These are phyloP conservation scores for Galeopsis tetrahit DNA, from an alignment of 257 asterid species.

Conservation along the genomic window DNA sequence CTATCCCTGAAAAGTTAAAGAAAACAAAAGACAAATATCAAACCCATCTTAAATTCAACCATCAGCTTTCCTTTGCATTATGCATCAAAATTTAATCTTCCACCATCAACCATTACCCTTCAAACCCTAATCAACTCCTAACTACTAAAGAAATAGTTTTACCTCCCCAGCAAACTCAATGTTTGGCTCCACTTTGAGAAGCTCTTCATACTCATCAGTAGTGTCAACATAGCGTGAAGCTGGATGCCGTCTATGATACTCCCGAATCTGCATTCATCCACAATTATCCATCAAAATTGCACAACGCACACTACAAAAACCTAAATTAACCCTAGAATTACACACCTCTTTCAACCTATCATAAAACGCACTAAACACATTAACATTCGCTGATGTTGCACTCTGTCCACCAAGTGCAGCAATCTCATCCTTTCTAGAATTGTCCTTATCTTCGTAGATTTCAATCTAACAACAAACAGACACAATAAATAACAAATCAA, in stretches of 20 bases:
- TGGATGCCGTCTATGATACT: constrained; percentile 91
- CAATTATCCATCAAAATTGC: not conserved
- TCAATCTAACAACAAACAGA: constrained; percentile 54
- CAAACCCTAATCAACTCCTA: not conserved
- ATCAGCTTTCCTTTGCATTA: not conserved
- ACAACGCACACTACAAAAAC: not conserved
- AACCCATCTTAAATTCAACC: not conserved
- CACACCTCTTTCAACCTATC: constrained; percentile 88
- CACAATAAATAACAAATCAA: constrained; percentile 18
- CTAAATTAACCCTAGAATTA: constrained; percentile 14
- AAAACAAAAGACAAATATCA: not conserved
- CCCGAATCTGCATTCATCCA: constrained; percentile 69
- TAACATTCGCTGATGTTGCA: constrained; percentile 73
- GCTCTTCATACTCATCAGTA: constrained; percentile 81
- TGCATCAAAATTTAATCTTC: constrained; percentile 14
- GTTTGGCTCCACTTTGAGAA: constrained; percentile 85
- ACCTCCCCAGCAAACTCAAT: constrained; percentile 98
- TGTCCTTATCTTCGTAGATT: constrained; percentile 83
- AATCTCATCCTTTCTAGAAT: constrained; percentile 90
- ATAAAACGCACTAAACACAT: constrained; percentile 90
- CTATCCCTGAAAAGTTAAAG: not conserved
- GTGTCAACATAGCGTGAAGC: constrained; percentile 83
- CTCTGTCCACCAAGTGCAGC: constrained; percentile 98
- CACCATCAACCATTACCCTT: constrained; percentile 10
- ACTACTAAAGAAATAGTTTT: not conserved